Base-by-base conservation (phyloP, 2,329 filamentous ascomycete genomes). In the Dactylellina leptospora region DNA sequence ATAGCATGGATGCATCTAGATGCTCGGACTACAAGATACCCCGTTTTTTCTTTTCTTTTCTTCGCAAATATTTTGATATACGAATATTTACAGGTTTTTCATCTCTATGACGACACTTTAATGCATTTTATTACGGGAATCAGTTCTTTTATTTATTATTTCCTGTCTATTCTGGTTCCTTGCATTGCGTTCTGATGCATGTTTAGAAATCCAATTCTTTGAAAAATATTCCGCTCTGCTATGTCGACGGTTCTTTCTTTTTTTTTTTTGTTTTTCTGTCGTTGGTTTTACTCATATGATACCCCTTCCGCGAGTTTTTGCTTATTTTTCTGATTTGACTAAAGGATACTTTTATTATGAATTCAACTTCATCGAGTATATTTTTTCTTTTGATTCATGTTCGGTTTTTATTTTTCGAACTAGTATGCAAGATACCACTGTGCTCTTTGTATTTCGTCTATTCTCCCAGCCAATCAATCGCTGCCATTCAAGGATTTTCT, bases 261-360 rank as follows among this genome's bases (percentile, higher is more conserved):
- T 62, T 56, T 51, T 33, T 51, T 48, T 40, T 64, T 25, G 16
- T 50, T 20, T 55, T 48, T 33, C 61, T 61, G 58, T 38, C 44
- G 22, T 61, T 36, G 28, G 4, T 47, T 33, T 53, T 59, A 33
- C 33, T 51, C 58, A 58, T 71, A 72, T 72, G 68, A 72, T 72
- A 72, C 68, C 68, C 61, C 66, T 50, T 72, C 59, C 44, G 59
- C 59, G 66, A 53, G 58, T 54, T 48, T 45, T 63, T 58, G 30
- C 45, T 61, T 72, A 28, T 60, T 25, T 44, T 42, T 48, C 55
- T 38, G 40, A 16, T 27, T 58, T 40, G 33, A 11, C 10, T 36
- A 55, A 42, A 51, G 33, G 58, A 36, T 55, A 28, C 45, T 40
- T 66, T 38, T 44, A 55, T 20, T 33, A 51, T 51, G 61, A 66